Conservation (phyloP, 2,329 filamentous ascomycete genomes). For the Phyllosticta capitalensis region DNA sequence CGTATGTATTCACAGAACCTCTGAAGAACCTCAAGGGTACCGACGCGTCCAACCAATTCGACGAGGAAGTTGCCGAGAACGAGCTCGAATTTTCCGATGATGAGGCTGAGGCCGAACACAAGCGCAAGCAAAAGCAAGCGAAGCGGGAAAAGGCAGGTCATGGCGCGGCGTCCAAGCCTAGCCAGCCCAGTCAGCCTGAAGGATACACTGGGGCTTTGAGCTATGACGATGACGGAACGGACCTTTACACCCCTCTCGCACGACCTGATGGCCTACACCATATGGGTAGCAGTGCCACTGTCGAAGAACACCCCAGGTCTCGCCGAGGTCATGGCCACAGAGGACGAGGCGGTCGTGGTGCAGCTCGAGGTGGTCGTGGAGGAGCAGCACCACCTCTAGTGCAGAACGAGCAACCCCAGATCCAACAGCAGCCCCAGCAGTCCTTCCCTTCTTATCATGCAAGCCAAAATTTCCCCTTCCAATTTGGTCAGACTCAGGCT, state of each 20-base stretch:
- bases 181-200: background rate
- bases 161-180: background rate
- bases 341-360: slow-evolving; percentile 20
- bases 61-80: slow-evolving; percentile 78
- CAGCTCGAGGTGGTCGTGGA: slow-evolving; percentile 21
- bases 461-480: background rate
- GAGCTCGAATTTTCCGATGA: slow-evolving; percentile 96
- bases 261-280: slow-evolving; percentile 38
- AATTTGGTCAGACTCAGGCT: slow-evolving; percentile 10
- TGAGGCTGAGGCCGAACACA: slow-evolving; percentile 82
- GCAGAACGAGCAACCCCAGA: background rate
- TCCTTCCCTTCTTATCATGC: background rate
- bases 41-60: slow-evolving; percentile 89
- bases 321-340: slow-evolving; percentile 16
- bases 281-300: slow-evolving; percentile 27
- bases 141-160: slow-evolving; percentile 27
- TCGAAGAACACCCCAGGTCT: slow-evolving; percentile 24
- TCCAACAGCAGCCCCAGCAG: background rate
- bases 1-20: slow-evolving; percentile 77
- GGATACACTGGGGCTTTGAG: slow-evolving; percentile 24
- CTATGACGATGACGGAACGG: slow-evolving; percentile 35
- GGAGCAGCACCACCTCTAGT: slow-evolving; percentile 14
- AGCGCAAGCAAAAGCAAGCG: slow-evolving; percentile 47
- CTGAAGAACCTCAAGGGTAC: slow-evolving; percentile 74
- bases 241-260: slow-evolving; percentile 39